These are phyloP conservation scores for Wickerhamomyces bisporus DNA, from an alignment of 805 yeast genomes.

Conservation along the genomic window DNA sequence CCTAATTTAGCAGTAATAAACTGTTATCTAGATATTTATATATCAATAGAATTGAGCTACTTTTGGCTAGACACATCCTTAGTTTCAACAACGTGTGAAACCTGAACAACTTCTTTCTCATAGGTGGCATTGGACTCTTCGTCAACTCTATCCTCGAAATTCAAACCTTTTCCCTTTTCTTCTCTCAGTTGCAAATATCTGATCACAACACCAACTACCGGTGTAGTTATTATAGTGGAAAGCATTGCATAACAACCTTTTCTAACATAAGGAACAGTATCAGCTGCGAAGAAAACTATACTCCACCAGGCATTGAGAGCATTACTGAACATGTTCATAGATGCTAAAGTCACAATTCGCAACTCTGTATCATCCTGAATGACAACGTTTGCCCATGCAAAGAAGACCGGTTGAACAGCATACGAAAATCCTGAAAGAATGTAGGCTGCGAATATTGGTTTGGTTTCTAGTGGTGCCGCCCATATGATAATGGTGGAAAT, in stretches of 20 bases:
- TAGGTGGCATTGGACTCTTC: too few species aligned
- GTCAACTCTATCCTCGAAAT: too few species aligned
- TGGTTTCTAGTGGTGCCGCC: slow-evolving; percentile 32
- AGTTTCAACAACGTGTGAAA: too few species aligned
- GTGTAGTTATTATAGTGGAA: slow-evolving; percentile 42
- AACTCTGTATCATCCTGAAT: slow-evolving; percentile 56
- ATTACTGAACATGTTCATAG: slow-evolving; percentile 60
- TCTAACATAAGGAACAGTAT: slow-evolving; percentile 43
- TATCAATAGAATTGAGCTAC: too few species aligned
- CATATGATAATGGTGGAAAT: slow-evolving; percentile 42
- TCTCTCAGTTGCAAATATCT: slow-evolving; percentile 40
- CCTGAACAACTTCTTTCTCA: too few species aligned
- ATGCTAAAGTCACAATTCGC: slow-evolving; percentile 57
- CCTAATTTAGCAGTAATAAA: too few species aligned
- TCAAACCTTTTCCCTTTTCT: too few species aligned
- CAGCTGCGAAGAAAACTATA: slow-evolving; percentile 46
- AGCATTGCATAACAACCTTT: slow-evolving; percentile 58
- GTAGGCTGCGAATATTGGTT: slow-evolving; percentile 46
- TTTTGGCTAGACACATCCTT: too few species aligned
- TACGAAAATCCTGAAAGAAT: slow-evolving; percentile 49
- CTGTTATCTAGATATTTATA: too few species aligned
- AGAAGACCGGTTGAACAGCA: slow-evolving; percentile 56
- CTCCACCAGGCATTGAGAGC: slow-evolving; percentile 67
- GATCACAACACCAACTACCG: slow-evolving; percentile 34
- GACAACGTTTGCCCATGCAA: slow-evolving; percentile 60